Base-by-base conservation (phyloP, 345 rosid species). In the Syzygium aromaticum region DNA sequence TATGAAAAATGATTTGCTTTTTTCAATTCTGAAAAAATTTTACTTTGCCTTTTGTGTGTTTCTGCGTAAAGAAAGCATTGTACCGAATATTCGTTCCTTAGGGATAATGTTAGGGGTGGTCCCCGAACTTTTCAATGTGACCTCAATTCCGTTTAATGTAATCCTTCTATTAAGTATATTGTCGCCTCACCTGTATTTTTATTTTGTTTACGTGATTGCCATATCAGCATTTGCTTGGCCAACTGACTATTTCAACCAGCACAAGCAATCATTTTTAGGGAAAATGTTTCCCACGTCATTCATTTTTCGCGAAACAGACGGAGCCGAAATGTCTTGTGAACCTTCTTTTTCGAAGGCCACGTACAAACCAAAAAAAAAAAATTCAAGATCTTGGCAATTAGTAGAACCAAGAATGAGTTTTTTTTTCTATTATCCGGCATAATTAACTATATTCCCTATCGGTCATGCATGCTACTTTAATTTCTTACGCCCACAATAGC, bases 291-390 rank as follows among this genome's bases (percentile, higher is more conserved):
- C 3, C 28, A n/a, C 33, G n/a, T n/a, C 4, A 27, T n/a, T 61
- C 0, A 59, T 61, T 61, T 61, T 61, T n/a, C 0, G 5, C 6
- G 1, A 13, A 61, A 12, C 8, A 61, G 13, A n/a, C 0, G 0
- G 8, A 61, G 19, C 2, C 0, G 9, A 61, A 27, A 1, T 61
- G n/a, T 61, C 33, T 13, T 5, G 17, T 12, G 73, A 61, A 7
- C 0, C 2, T 5, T 27, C 13, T 61, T 5, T 27, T 27, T n/a
- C 3, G 9, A 9, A 13, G 67, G 67, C 17, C 17, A 13, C 7
- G 0, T 61, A 61, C 3, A 9, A 61, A 61, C 73, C 67, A 1
- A 27, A 27, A 61, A 1, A 27, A 27, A 61, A 59, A 61, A 61
- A n/a, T 3, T n/a, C 38, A 61, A n/a, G 33, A n/a, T 61, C 73